phyloP scores from a whole-genome alignment of 2,329 filamentous ascomycete species.

The Diplodia sapinea region DNA sequence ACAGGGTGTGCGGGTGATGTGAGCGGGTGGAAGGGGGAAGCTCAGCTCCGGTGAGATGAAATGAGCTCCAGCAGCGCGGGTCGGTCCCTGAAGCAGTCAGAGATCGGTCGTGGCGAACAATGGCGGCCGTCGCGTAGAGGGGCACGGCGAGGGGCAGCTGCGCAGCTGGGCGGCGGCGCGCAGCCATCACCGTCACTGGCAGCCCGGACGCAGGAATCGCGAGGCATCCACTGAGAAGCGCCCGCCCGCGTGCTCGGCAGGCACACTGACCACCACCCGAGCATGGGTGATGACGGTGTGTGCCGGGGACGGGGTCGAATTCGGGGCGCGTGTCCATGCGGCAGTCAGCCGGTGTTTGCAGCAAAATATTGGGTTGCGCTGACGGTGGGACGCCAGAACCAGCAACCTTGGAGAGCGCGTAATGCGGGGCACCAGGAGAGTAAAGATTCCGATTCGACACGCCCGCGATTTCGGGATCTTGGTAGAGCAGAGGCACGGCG shows the following conservation, averaged over 20 bases:
- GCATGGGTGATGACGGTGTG: conserved; percentile 16
- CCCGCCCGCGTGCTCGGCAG: neutral
- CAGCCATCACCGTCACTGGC: neutral
- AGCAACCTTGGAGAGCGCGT: neutral
- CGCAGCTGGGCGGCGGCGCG: neutral
- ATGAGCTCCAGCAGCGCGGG: conserved; percentile 3
- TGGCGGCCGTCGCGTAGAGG: neutral
- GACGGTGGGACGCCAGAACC: neutral
- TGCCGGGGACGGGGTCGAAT: conserved; percentile 7
- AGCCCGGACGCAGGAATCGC: conserved; percentile 11
- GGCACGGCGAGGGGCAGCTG: neutral
- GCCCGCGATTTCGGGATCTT: neutral
- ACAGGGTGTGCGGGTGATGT: conserved; percentile 26
- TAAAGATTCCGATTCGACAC: conserved; percentile 29
- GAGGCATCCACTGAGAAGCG: conserved; percentile 19
- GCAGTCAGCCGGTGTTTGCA: conserved; percentile 8
- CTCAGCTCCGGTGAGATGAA: conserved; percentile 23
- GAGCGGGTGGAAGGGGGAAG: conserved; percentile 26
- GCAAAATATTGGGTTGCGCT: neutral
- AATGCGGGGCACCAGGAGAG: conserved; percentile 26
- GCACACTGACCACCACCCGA: neutral
- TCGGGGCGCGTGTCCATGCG: conserved; percentile 1
- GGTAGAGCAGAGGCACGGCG: conserved; percentile 5
- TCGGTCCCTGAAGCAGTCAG: conserved; percentile 19
- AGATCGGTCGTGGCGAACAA: neutral